Percentiles rank a stretch among this genome's conserved stretches.
These are phyloP conservation scores for Halteria grandinella DNA, from an alignment of 73 alveolate genomes.

Conservation along the genomic window DNA sequence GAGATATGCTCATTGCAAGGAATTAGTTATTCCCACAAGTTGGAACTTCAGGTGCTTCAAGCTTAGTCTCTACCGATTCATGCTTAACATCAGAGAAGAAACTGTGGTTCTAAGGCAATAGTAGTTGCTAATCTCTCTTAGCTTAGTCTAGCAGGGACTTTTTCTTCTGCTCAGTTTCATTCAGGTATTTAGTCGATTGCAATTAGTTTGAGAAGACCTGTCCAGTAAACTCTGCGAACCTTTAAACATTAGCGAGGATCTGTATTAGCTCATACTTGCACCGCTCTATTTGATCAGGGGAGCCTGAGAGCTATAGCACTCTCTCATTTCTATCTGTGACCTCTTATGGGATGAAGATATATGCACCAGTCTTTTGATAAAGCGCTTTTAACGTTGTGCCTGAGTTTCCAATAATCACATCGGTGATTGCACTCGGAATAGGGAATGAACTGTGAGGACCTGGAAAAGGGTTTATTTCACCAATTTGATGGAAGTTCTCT, in stretches of 20 bases:
- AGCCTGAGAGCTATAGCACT: constrained; percentile 46
- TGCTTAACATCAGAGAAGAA: constrained; percentile 29
- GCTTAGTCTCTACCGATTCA: not conserved
- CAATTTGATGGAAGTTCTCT: constrained; percentile 45
- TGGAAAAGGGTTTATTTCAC: constrained; percentile 84
- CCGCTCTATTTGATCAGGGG: not conserved
- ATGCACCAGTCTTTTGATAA: constrained; percentile 75
- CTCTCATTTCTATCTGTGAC: constrained; percentile 19
- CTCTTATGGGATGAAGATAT: constrained; percentile 74
- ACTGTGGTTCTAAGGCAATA: constrained; percentile 8
- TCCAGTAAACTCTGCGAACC: constrained; percentile 24
- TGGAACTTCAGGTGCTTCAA: no score
- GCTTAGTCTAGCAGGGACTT: constrained; percentile 26
- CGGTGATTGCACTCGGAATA: constrained; percentile 78
- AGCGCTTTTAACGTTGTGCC: constrained; percentile 82
- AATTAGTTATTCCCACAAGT: not conserved
- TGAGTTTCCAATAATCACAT: constrained; percentile 75
- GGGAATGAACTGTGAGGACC: constrained; percentile 83
- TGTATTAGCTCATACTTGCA: constrained; percentile 8
- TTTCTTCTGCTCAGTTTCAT: not conserved
- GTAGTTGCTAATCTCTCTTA: constrained; percentile 12
- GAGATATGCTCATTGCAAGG: no score
- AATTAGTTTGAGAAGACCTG: not conserved
- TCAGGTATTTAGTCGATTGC: constrained; percentile 1
- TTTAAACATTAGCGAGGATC: constrained; percentile 8